Evolutionary conservation across 78 protist species (phyloP), one percentile per base, ranked within the genome.

Genomic region (Dictyostelium brefeldianum): DNA sequence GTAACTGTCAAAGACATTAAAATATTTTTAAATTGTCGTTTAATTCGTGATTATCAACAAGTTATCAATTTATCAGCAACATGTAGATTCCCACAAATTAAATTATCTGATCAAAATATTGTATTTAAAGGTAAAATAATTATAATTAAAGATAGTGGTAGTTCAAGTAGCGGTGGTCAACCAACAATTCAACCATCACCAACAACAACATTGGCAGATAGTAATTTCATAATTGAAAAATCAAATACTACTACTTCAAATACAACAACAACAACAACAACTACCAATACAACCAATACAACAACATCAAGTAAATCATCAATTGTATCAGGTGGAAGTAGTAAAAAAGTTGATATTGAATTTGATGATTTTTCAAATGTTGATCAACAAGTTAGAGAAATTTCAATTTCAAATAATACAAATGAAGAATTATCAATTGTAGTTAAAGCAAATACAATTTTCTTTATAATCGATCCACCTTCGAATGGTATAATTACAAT

Each of bases 1-100:
- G 50, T 73, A 17, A 41, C 84, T 10, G 54, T 54, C 43, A 87
- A 87, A 17, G 93, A 87, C 7, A 87, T 87, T 36, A 87, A 87
- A 80, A 62, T 87, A 59, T 87, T 77, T 77, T 62, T 87, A 48
- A 87, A 87, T 50, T 87, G 93, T 77, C 41, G 93, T 48, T 77
- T 87, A 20, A 87, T 87, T 36, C 41, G 93, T 31, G 93, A 87
- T 75, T 87, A 71, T 62, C 93, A 87, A 62, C 71, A 56, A 43
- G 83, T 87, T 0, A 87, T 87, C 56, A 87, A 2, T 18, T 12
- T 87, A 17, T 29, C 54, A 9, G 83, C 93, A 15, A 77, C 79
- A 6, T 77, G 83, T 41, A 74, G 84, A 50, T 43, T 59, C 15
- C 93, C 93, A 25, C 93, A 87, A 51, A 59, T 87, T 43, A 46